Conservation (phyloP, 2,329 filamentous ascomycete species). For the Aspergillus amoenus region DNA sequence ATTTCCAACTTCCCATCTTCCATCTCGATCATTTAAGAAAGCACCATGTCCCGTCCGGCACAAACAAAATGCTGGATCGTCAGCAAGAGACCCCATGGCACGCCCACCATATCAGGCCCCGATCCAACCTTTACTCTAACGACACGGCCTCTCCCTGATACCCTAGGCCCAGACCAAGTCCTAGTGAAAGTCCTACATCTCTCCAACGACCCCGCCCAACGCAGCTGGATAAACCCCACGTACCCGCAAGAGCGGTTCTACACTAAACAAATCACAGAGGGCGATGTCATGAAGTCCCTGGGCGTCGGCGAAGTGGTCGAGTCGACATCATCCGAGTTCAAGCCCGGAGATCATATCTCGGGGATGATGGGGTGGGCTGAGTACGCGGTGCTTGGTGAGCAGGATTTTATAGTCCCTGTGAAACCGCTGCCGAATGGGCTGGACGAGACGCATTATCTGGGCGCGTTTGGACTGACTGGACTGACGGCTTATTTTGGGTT, state of each 20-base stretch:
- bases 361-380: not conserved
- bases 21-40: not conserved
- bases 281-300: constrained; percentile 12
- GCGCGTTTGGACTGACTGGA: constrained; percentile 2
- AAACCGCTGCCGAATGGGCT: constrained; percentile 29
- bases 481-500: constrained; percentile 40
- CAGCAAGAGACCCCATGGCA: not conserved
- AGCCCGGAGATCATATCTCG: not conserved
- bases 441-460: constrained; percentile 30
- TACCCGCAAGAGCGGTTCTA: constrained; percentile 46
- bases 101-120: not conserved
- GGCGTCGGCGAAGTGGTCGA: not conserved
- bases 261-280: constrained; percentile 43
- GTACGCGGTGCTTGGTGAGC: not conserved
- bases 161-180: not conserved
- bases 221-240: constrained; percentile 48
- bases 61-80: not conserved
- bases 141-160: not conserved
- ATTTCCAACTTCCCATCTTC: not conserved
- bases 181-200: constrained; percentile 21
- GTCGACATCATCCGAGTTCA: not conserved
- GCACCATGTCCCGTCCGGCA: not conserved
- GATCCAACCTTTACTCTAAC: not conserved
- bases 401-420: not conserved
- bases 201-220: constrained; percentile 56